Evolutionary conservation across 2,329 filamentous ascomycete genomes (phyloP), one percentile per base, ranked within the genome.

Genomic region (Epichloe aotearoae): DNA sequence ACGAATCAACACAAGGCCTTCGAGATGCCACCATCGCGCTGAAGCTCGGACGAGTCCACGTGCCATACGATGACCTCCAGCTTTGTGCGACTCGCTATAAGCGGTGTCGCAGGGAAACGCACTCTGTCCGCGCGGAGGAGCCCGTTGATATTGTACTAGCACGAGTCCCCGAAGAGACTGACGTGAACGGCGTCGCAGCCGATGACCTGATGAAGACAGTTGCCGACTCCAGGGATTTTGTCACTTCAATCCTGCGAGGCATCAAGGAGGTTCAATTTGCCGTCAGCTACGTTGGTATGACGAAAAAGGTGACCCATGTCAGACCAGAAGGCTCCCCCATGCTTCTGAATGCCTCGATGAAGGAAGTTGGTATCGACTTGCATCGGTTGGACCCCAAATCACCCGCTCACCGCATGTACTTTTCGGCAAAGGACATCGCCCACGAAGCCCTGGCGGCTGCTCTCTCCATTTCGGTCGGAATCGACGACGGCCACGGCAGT

Each of bases 221-320:
- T 0, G 90, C 90, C 0, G 90, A 96, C 61, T 95, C 89, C 0
- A 91, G 90, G 60, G 89, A 95, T 55, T 93, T 98, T 62, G 77
- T 90, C 51, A 87, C 86, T 64, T 96, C 93, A 1, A 84, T 96
- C 41, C 72, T 98, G 47, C 81, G 88, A 43, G 93, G 93, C 48
- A 88, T 98, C 57, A 94, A 96, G 64, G 93, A 98, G 65, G 86
- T 98, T 12, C 93, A 98, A 65, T 88, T 98, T 60, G 91, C 90
- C 0, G 80, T 97, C 62, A 91, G 91, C 66, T 93, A 91, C 65
- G 78, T 96, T 57, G 88, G 88, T 17, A 69, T 98, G 53, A 90
- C 88, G 20, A 93, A 89, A 65, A 83, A 82, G 59, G 76, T 96
- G 12, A 75, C 83, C 39, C 75, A 81, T 2, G 73, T 87, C 52